Percentiles rank a stretch among this genome's conserved stretches.
phyloP scores from a whole-genome alignment of 345 rosid species.

The Aquilaria yunnanensis region DNA sequence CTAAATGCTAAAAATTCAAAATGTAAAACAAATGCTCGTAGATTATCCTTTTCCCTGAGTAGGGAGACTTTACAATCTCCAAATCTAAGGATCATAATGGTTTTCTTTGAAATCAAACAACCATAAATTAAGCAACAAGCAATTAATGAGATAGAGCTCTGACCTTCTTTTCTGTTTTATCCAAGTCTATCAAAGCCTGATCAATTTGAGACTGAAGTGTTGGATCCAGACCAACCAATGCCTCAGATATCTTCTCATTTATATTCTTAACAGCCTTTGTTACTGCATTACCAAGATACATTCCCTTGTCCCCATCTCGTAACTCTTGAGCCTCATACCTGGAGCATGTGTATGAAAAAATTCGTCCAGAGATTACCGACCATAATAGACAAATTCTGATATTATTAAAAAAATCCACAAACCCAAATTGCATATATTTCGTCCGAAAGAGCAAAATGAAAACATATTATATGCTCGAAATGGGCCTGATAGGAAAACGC shows the following conservation, averaged over 20 bases:
- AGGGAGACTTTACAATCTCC: constrained; percentile 7
- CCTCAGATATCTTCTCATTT: constrained; percentile 80
- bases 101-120: not conserved
- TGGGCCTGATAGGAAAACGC: too few species aligned
- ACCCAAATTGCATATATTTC: not conserved
- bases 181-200: constrained; percentile 97
- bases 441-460: too few species aligned
- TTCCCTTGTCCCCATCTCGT: constrained; percentile 93
- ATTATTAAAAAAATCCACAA: not conserved
- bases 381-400: too few species aligned
- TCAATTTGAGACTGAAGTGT: constrained; percentile 84
- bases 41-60: not conserved
- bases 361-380: not conserved
- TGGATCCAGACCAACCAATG: constrained; percentile 94
- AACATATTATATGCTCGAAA: too few species aligned
- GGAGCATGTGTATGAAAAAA: not conserved
- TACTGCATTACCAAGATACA: constrained; percentile 86
- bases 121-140: not conserved
- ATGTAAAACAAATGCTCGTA: too few species aligned
- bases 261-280: constrained; percentile 87
- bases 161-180: constrained; percentile 95
- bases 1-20: too few species aligned
- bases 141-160: not conserved
- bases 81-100: not conserved
- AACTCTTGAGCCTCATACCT: constrained; percentile 96